Conservation (phyloP, 1,284 basidiomycete species). For the Ustilago crameri region DNA sequence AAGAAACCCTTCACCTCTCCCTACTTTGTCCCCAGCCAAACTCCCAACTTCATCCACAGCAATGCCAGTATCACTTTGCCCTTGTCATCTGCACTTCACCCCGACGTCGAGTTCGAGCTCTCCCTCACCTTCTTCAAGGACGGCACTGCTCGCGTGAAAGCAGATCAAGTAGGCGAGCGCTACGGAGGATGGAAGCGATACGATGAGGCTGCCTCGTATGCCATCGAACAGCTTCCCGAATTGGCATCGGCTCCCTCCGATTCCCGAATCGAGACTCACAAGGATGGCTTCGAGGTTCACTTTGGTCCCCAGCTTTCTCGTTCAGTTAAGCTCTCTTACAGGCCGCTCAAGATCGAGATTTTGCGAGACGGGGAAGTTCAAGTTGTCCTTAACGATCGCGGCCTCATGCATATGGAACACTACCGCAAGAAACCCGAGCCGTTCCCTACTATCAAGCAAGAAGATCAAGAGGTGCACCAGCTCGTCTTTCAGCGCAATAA, state of each 20-base stretch:
- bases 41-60: conserved; percentile 25
- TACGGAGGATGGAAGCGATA: conserved; percentile 62
- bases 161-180: conserved; percentile 59
- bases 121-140: conserved; percentile 58
- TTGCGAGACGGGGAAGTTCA: conserved; percentile 79
- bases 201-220: conserved; percentile 61
- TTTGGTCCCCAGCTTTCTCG: conserved; percentile 45
- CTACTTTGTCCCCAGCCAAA: conserved; percentile 41
- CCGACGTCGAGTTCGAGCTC: conserved; percentile 59
- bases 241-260: conserved; percentile 31
- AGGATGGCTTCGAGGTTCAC: conserved; percentile 30
- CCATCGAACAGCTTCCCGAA: conserved; percentile 53
- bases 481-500: conserved; percentile 57
- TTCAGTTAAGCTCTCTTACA: conserved; percentile 46
- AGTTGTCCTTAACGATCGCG: conserved; percentile 87
- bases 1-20: conserved; percentile 49
- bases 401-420: conserved; percentile 96
- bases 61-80: conserved; percentile 43
- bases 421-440: conserved; percentile 72
- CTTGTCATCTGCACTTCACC: conserved; percentile 58
- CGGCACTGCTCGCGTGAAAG: conserved; percentile 59
- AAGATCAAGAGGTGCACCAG: conserved; percentile 39
- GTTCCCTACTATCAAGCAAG: conserved; percentile 53
- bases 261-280: conserved; percentile 15
- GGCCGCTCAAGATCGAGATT: conserved; percentile 69